phyloP scores from a whole-genome alignment of 73 alveolate species.

The Urostyla sp. region DNA sequence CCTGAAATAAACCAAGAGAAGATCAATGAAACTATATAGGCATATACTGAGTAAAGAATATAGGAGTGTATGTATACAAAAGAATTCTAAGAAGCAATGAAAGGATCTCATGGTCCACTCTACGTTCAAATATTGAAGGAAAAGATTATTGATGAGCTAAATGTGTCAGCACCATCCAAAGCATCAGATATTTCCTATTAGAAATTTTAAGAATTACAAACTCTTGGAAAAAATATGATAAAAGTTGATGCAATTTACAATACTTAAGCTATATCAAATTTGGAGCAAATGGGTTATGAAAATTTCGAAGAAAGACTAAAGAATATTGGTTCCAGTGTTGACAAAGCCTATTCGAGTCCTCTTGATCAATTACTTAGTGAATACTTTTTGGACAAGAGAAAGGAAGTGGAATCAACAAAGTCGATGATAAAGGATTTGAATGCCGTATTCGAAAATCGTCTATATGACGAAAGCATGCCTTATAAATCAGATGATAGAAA shows the following conservation, averaged over 20 bases:
- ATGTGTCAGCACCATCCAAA: background rate
- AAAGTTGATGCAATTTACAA: slow-evolving; percentile 11
- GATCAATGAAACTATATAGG: background rate
- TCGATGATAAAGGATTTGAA: background rate
- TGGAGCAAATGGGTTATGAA: slow-evolving; percentile 36
- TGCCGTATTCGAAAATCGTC: background rate
- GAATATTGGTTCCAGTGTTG: background rate
- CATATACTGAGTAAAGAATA: slow-evolving; percentile 34
- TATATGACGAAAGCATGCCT: background rate
- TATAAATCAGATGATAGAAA: background rate
- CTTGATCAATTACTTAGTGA: slow-evolving; percentile 1
- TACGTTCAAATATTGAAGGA: slow-evolving; percentile 23
- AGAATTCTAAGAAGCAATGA: background rate
- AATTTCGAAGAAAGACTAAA: slow-evolving; percentile 27
- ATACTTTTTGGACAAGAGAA: slow-evolving; percentile 11
- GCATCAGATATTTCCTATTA: background rate
- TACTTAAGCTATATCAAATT: background rate
- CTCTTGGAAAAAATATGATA: background rate
- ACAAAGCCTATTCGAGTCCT: slow-evolving; percentile 7
- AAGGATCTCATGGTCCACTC: background rate
- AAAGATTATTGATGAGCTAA: slow-evolving; percentile 10
- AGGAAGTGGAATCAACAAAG: background rate
- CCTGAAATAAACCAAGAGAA: background rate
- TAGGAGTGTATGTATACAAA: background rate
- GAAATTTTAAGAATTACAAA: background rate